phyloP scores from a whole-genome alignment of 139 green algal species.

The Axilococcus clingmanii region DNA sequence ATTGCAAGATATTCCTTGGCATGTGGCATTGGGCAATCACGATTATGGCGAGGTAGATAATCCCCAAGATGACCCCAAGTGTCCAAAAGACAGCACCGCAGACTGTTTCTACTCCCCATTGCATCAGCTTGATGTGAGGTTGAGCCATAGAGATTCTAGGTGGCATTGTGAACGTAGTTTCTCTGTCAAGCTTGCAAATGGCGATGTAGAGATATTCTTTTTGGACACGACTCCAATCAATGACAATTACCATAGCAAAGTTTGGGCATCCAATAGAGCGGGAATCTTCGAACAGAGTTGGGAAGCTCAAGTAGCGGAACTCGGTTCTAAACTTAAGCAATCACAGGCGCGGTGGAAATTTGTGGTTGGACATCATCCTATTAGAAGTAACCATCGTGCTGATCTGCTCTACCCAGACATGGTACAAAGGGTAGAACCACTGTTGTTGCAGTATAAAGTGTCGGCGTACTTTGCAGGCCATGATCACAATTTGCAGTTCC shows the following conservation, averaged over 20 bases:
- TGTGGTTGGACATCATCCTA: constrained; percentile 61
- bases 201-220: constrained; percentile 50
- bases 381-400: constrained; percentile 7
- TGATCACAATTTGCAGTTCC: constrained; percentile 62
- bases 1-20: constrained; percentile 40
- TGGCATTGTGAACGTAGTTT: constrained; percentile 49
- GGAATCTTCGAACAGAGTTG: constrained; percentile 41
- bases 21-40: constrained; percentile 59
- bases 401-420: constrained; percentile 33
- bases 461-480: constrained; percentile 50
- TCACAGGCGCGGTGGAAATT: constrained; percentile 49
- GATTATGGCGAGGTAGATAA: constrained; percentile 34
- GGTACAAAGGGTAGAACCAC: constrained; percentile 26
- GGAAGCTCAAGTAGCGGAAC: constrained; percentile 23
- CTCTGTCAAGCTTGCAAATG: constrained; percentile 1
- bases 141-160: constrained; percentile 28
- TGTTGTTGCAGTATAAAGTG: constrained; percentile 34
- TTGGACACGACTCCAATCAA: constrained; percentile 55
- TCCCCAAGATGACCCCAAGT: not conserved
- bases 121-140: constrained; percentile 28
- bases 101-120: constrained; percentile 5
- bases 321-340: constrained; percentile 25
- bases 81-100: constrained; percentile 4
- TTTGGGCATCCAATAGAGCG: constrained; percentile 32
- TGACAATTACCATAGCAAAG: constrained; percentile 22